phyloP scores from a whole-genome alignment of 106 monocot genomes.

The Apostasia ramifera region DNA sequence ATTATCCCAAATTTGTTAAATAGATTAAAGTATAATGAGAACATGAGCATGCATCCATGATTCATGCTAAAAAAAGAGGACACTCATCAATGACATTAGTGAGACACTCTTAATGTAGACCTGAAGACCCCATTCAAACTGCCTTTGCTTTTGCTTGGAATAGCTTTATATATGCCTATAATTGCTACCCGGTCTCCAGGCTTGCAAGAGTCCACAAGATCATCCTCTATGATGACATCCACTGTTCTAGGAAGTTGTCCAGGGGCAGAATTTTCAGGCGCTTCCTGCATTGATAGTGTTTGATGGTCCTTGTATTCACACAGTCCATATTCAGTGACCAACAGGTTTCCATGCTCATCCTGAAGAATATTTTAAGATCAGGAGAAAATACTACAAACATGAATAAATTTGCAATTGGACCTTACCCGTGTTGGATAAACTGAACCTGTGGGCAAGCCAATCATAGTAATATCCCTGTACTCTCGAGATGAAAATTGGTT shows the following conservation, averaged over 20 bases:
- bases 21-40: neutral
- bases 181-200: conserved; percentile 95
- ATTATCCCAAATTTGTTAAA: neutral
- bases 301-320: conserved; percentile 99
- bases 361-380: conserved; percentile 19
- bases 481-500: conserved; percentile 58
- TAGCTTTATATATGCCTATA: conserved; percentile 83
- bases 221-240: conserved; percentile 95
- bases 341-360: conserved; percentile 92
- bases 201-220: conserved; percentile 94
- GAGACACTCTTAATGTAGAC: conserved; percentile 17
- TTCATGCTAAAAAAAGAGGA: no score
- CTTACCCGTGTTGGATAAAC: conserved; percentile 98
- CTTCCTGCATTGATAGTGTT: conserved; percentile 98
- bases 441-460: conserved; percentile 89
- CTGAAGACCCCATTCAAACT: conserved; percentile 92
- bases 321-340: conserved; percentile 93
- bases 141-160: conserved; percentile 92
- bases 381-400: neutral
- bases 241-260: conserved; percentile 98
- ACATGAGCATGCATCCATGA: neutral
- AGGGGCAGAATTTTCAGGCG: conserved; percentile 94
- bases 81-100: neutral
- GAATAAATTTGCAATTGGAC: conserved; percentile 8
- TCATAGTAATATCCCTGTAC: conserved; percentile 80